A percentile compares a stretch with the other conserved stretches of the same genome.
These are phyloP conservation scores for Colletotrichum simmondsii DNA, from an alignment of 2,329 filamentous ascomycete species.

Conservation along the genomic window DNA sequence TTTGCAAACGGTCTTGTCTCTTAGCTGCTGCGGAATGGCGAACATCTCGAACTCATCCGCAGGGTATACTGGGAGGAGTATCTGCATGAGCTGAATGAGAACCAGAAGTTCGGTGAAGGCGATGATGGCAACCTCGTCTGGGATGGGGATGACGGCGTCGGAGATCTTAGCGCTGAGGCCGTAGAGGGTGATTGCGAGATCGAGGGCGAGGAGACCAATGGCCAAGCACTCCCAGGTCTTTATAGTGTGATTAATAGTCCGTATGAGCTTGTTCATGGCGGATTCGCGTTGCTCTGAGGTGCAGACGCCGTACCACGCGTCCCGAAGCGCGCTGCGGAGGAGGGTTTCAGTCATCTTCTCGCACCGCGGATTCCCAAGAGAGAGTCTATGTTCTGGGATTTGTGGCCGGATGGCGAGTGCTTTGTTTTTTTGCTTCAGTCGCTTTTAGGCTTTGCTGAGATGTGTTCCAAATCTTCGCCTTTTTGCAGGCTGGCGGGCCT, in stretches of 20 bases:
- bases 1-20: neutral
- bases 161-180: conserved; percentile 10
- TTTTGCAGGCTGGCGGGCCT: no score
- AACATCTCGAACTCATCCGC: neutral
- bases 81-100: conserved; percentile 11
- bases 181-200: conserved; percentile 19
- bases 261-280: neutral
- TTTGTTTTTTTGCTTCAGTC: no score
- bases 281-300: no score
- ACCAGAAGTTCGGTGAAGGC: conserved; percentile 16
- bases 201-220: neutral
- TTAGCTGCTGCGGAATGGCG: neutral
- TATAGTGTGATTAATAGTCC: neutral
- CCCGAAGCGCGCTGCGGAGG: neutral
- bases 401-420: neutral
- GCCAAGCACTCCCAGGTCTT: conserved; percentile 9
- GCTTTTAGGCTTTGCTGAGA: no score
- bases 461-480: no score
- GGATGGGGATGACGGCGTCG: neutral
- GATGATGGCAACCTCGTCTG: neutral
- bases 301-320: neutral
- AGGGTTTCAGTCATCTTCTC: neutral
- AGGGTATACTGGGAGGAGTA: conserved; percentile 2
- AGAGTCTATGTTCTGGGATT: neutral
- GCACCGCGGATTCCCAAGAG: no score